These are phyloP conservation scores for Ramularia collo-cygni DNA, from an alignment of 2,329 filamentous ascomycete genomes.

Conservation along the genomic window DNA sequence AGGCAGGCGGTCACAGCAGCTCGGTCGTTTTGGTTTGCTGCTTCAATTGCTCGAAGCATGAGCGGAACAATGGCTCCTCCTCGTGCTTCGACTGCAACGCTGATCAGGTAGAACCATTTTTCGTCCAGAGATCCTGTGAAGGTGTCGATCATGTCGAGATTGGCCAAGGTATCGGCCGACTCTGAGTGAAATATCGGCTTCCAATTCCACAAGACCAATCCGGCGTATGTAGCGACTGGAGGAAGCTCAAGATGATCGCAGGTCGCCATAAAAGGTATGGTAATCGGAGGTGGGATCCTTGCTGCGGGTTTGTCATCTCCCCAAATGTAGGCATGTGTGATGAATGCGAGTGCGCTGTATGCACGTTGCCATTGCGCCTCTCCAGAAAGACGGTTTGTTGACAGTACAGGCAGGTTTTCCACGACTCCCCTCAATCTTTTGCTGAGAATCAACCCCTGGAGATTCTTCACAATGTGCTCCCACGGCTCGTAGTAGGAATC, in stretches of 20 bases:
- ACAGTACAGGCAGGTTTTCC: constrained; percentile 74
- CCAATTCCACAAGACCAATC: constrained; percentile 93
- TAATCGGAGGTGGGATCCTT: constrained; percentile 70
- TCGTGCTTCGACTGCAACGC: constrained; percentile 88
- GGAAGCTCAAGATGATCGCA: constrained; percentile 70
- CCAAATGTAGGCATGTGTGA: constrained; percentile 86
- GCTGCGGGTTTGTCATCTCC: constrained; percentile 66
- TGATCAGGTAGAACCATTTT: constrained; percentile 97
- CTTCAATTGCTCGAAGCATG: constrained; percentile 81
- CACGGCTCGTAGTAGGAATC: constrained; percentile 92
- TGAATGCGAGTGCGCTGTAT: constrained; percentile 70
- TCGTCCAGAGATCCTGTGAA: constrained; percentile 94
- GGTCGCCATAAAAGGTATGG: constrained; percentile 71
- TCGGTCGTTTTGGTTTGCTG: constrained; percentile 64
- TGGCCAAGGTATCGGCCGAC: constrained; percentile 73
- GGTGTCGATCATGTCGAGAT: constrained; percentile 78
- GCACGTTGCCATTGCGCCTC: constrained; percentile 88
- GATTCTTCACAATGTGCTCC: constrained; percentile 78
- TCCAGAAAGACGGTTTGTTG: constrained; percentile 70
- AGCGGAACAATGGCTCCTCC: constrained; percentile 80
- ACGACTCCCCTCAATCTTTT: constrained; percentile 74
- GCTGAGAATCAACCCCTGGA: constrained; percentile 80
- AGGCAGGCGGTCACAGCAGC: constrained; percentile 69
- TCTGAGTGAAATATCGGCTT: constrained; percentile 83
- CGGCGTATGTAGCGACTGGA: constrained; percentile 89